phyloP scores from a whole-genome alignment of 1,284 basidiomycete species.

The Malassezia nana region DNA sequence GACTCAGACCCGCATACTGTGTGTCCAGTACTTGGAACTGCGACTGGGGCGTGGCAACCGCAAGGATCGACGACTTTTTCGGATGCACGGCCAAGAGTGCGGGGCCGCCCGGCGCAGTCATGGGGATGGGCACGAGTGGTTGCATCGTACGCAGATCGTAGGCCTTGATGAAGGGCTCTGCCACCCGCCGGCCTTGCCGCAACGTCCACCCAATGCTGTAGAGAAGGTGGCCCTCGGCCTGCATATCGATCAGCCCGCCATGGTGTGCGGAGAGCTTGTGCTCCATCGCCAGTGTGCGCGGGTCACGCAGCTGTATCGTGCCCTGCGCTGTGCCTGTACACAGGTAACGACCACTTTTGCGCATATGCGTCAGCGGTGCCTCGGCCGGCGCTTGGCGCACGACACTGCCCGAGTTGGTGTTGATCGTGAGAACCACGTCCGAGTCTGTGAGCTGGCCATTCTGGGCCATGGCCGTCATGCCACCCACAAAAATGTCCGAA shows the following conservation, averaged over 20 bases:
- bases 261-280: slow-evolving; percentile 43
- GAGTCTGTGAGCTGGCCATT: slow-evolving; percentile 22
- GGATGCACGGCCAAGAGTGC: slow-evolving; percentile 77
- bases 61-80: slow-evolving; percentile 65
- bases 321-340: slow-evolving; percentile 36
- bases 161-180: slow-evolving; percentile 84
- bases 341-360: slow-evolving; percentile 30
- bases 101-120: slow-evolving; percentile 64
- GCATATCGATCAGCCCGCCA: slow-evolving; percentile 45
- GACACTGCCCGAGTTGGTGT: slow-evolving; percentile 34
- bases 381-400: slow-evolving; percentile 35
- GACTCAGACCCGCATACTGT: slow-evolving; percentile 58
- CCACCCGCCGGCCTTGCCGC: slow-evolving; percentile 69
- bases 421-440: slow-evolving; percentile 34
- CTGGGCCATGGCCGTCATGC: slow-evolving; percentile 24
- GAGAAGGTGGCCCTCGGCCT: slow-evolving; percentile 40
- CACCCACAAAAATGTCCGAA: slow-evolving; percentile 40
- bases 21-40: slow-evolving; percentile 82
- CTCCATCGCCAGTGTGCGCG: slow-evolving; percentile 37
- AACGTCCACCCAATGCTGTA: slow-evolving; percentile 47
- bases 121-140: slow-evolving; percentile 70
- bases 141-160: slow-evolving; percentile 78
- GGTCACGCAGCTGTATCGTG: slow-evolving; percentile 44
- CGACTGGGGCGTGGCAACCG: slow-evolving; percentile 72
- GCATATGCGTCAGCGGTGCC: slow-evolving; percentile 34